Conservation (phyloP, 768 basidiomycete species). For the Termitomyces titanicus region DNA sequence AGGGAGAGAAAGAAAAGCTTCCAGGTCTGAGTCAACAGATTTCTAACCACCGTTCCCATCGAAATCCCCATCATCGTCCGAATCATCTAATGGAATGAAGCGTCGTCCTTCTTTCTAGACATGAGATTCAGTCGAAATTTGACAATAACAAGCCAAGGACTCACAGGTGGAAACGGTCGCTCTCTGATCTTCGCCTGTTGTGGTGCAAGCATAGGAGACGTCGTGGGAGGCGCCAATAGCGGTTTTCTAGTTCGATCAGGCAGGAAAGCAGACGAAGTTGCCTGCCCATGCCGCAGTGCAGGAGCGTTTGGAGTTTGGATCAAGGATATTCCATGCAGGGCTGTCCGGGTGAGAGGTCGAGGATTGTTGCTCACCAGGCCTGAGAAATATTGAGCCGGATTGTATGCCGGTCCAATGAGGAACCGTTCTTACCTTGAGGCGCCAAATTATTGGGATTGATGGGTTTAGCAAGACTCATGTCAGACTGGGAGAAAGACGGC, state of each 20-base stretch:
- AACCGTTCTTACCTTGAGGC: neutral
- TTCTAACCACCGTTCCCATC: neutral
- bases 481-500: neutral
- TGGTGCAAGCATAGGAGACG: neutral
- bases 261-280: neutral
- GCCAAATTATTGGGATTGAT: neutral
- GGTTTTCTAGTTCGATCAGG: neutral
- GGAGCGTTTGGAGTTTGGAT: neutral
- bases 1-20: neutral
- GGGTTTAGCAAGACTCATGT: neutral
- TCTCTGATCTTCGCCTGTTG: conserved; percentile 15
- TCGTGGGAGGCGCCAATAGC: neutral
- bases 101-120: conserved; percentile 40
- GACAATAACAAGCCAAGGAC: conserved; percentile 5
- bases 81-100: conserved; percentile 45
- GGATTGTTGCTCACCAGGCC: neutral
- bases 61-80: conserved; percentile 25
- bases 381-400: neutral
- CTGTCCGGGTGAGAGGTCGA: neutral
- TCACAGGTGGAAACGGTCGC: conserved; percentile 23
- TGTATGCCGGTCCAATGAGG: neutral
- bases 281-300: neutral
- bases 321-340: neutral
- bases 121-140: neutral
- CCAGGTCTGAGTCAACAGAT: neutral